Percentiles rank a stretch among this genome's conserved stretches.
Conservation (phyloP, 148 eudicot species). For the Oxyria digyna region DNA sequence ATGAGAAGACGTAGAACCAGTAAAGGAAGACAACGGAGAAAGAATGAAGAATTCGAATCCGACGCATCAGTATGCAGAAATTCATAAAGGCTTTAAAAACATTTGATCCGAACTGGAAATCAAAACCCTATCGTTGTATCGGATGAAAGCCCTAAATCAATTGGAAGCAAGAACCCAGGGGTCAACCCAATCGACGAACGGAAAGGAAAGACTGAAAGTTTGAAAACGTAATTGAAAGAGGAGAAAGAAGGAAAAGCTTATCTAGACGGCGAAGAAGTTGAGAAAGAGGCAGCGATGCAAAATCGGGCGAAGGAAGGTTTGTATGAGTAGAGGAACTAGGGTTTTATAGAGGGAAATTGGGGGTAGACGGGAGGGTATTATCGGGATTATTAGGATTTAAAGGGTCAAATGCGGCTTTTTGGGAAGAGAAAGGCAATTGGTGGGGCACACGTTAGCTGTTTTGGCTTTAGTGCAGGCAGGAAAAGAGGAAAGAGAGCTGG, state of each 20-base stretch:
- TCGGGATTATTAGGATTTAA: background rate
- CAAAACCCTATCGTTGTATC: background rate
- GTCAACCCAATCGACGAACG: background rate
- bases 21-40: constrained; percentile 90
- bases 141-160: background rate
- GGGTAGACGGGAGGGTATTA: background rate
- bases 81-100: constrained; percentile 33
- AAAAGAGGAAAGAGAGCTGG: background rate
- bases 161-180: background rate
- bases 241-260: background rate
- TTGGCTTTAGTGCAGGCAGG: background rate
- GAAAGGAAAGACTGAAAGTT: background rate
- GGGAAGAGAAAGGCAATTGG: background rate
- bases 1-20: constrained; percentile 82
- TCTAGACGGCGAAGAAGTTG: background rate
- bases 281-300: background rate
- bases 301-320: constrained; percentile 2
- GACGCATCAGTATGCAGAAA: constrained; percentile 39
- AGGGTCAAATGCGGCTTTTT: constrained; percentile 5
- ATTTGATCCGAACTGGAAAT: constrained; percentile 9
- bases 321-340: background rate
- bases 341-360: background rate
- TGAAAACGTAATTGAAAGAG: background rate
- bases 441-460: constrained; percentile 1
- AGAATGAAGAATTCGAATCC: constrained; percentile 71